Percentiles rank a stretch among this genome's conserved stretches.
phyloP scores from a whole-genome alignment of 805 yeast species.

The Ogataea nonfermentans region DNA sequence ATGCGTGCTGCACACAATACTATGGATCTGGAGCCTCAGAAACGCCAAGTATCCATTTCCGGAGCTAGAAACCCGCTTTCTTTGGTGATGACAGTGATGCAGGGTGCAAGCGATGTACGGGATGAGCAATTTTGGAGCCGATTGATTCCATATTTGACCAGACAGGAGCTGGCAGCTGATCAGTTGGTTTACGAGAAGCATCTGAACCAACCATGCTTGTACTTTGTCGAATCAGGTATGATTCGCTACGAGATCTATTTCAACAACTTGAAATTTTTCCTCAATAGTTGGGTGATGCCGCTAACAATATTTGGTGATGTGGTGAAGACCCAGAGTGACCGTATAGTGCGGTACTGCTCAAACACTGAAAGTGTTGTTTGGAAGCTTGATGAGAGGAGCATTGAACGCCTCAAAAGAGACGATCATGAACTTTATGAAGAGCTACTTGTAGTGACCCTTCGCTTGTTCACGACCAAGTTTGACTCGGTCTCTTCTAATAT shows the following conservation, averaged over 20 bases:
- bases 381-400: constrained; percentile 51
- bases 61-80: constrained; percentile 48
- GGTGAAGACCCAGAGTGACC: constrained; percentile 36
- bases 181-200: constrained; percentile 49
- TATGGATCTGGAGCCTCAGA: constrained; percentile 32
- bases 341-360: constrained; percentile 42
- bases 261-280: constrained; percentile 34
- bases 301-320: constrained; percentile 74
- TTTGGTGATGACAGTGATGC: constrained; percentile 61
- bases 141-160: constrained; percentile 55
- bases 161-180: constrained; percentile 22
- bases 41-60: constrained; percentile 12
- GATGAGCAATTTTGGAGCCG: constrained; percentile 61
- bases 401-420: constrained; percentile 45
- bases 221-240: constrained; percentile 52
- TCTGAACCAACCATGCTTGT: constrained; percentile 49
- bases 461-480: constrained; percentile 66
- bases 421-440: constrained; percentile 62
- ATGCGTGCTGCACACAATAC: constrained; percentile 49
- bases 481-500: constrained; percentile 76
- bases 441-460: constrained; percentile 56
- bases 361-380: constrained; percentile 59
- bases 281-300: constrained; percentile 51
- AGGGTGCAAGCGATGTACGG: constrained; percentile 49
- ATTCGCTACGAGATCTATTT: constrained; percentile 45